Evolutionary conservation across 768 basidiomycete species (phyloP).

Genomic region (Leucosporidium yakuticum): DNA sequence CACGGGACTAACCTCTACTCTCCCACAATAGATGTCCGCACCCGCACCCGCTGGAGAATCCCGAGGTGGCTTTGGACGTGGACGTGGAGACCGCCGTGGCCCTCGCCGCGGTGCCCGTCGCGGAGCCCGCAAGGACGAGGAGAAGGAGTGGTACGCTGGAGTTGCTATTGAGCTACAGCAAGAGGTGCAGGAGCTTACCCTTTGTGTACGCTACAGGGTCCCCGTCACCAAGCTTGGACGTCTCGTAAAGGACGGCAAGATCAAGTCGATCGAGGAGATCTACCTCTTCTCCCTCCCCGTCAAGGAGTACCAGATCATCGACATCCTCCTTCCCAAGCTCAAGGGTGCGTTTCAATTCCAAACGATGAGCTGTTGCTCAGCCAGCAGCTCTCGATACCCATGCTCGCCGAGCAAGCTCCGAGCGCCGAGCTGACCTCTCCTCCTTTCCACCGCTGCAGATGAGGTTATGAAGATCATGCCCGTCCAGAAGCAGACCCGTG

Average conservation of each 20-base stretch:
- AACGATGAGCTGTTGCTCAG: too few species aligned
- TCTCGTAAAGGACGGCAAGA: slow-evolving; percentile 98
- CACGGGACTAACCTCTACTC: background rate
- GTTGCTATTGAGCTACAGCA: background rate
- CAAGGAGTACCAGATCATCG: slow-evolving; percentile 99
- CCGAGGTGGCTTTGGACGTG: slow-evolving; percentile 84
- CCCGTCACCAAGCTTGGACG: slow-evolving; percentile 99
- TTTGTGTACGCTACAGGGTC: slow-evolving; percentile 53
- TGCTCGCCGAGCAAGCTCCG: background rate
- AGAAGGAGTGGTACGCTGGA: slow-evolving; percentile 87
- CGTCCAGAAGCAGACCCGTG: slow-evolving; percentile 99
- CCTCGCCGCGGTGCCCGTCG: slow-evolving; percentile 77
- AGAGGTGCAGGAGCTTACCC: background rate
- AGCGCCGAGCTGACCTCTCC: slow-evolving; percentile 1
- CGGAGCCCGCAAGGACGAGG: slow-evolving; percentile 97
- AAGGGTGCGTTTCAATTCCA: slow-evolving; percentile 55
- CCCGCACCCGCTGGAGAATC: slow-evolving; percentile 65
- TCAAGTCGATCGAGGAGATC: slow-evolving; percentile 99
- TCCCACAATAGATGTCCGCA: slow-evolving; percentile 23
- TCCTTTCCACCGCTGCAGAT: slow-evolving; percentile 41
- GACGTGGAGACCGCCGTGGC: slow-evolving; percentile 56
- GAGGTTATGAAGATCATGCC: slow-evolving; percentile 99
- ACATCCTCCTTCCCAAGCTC: slow-evolving; percentile 97
- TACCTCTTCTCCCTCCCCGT: slow-evolving; percentile 99
- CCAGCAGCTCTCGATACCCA: too few species aligned